phyloP scores from a whole-genome alignment of 2,329 filamentous ascomycete species.

The Ophiostoma piceae region DNA sequence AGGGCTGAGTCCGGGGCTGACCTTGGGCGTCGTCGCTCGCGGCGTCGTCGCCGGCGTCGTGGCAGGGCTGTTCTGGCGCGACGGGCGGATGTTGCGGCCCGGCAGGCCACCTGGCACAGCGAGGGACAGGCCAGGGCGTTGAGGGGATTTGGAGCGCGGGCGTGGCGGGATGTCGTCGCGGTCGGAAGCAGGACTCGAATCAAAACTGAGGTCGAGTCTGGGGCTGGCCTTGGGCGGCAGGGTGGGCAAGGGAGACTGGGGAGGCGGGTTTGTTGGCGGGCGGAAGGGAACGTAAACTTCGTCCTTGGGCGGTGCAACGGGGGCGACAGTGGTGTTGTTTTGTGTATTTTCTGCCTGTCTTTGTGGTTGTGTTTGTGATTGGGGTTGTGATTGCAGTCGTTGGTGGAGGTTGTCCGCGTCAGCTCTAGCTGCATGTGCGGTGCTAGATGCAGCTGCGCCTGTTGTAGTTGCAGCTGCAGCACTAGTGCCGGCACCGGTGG shows the following conservation, averaged over 20 bases:
- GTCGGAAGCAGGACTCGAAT: background rate
- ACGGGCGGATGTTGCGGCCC: constrained; percentile 14
- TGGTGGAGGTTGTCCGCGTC: background rate
- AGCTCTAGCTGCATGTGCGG: constrained; percentile 20
- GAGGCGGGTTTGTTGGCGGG: background rate
- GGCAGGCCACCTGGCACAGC: constrained; percentile 10
- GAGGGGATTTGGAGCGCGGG: background rate
- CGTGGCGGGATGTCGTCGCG: background rate
- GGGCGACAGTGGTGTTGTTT: background rate
- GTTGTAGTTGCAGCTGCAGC: constrained; percentile 15
- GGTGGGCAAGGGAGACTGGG: background rate
- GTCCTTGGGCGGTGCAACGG: constrained; percentile 6
- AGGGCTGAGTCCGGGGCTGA: background rate
- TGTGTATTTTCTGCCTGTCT: background rate
- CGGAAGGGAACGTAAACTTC: background rate
- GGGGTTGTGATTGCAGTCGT: constrained; percentile 12
- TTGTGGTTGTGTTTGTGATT: constrained; percentile 6
- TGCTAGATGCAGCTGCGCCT: constrained; percentile 21
- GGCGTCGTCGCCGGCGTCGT: background rate
- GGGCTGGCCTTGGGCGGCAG: background rate
- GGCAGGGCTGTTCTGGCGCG: background rate
- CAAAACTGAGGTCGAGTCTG: background rate
- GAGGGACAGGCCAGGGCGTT: background rate
- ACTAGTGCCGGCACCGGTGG: background rate
- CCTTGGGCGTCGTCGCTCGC: background rate